Base-by-base conservation (phyloP, 331 rosid genomes). In the Malus hybrid region DNA sequence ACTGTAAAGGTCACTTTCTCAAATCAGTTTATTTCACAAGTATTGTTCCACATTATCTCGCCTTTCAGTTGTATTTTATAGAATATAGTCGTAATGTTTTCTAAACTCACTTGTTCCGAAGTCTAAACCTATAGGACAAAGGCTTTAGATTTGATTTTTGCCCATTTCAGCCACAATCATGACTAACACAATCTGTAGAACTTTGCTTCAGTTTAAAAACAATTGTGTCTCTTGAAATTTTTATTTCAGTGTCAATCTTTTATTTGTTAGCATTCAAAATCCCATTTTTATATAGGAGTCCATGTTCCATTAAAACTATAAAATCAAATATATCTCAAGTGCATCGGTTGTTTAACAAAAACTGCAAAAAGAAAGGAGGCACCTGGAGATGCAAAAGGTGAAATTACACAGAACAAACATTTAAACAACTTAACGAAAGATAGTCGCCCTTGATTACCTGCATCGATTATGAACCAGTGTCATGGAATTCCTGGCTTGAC, bases 401-500 rank as follows among this genome's bases (percentile, higher is more conserved):
- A 63, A 62, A 62, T 62, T 6, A 14, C 36, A 14, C 4, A 29
- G 33, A 18, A 22, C 16, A 58, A 62, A 19, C 42, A 7, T 16
- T 14, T 3, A 32, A 63, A 63, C 68, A 57, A 55, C 18, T 22
- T 39, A 34, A 19, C 2, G 32, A 58, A 34, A 16, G 46, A 39
- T 2, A 14, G 0, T 14, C 13, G 5, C 55, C 26, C 34, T 19
- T 16, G 71, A 65, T 74, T 86, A 94, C 98, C 93, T 90, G 97
- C 98, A 94, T 71, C 97, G 83, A 72, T 94, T 94, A 83, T 94
- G 98, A 80, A 94, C 88, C 60, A 91, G 87, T 63, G 96, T 76
- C 98, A 94, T 91, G 68, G 98, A 87, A 84, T 90, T 87, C 79
- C 82, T 90, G 66, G 99, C 89, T 75, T 91, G 91, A 81, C 99